phyloP scores from a whole-genome alignment of 192 early-diverging fungal genomes.

The Coemansia reversa region DNA sequence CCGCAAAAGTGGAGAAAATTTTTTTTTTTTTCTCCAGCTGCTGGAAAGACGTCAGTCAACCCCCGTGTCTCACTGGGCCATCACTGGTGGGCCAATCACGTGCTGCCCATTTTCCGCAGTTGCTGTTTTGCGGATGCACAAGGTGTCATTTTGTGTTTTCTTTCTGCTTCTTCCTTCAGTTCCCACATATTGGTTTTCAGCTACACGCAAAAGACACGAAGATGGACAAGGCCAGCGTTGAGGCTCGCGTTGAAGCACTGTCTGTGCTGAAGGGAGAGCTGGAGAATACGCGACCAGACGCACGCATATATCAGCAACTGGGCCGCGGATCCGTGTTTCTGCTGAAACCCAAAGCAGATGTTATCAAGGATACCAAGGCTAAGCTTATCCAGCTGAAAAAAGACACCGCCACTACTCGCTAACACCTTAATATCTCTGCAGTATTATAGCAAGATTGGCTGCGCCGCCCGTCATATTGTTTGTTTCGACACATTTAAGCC shows the following conservation, averaged over 20 bases:
- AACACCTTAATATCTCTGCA: too few relatives aligned
- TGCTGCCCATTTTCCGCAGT: neutral
- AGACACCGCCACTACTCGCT: neutral
- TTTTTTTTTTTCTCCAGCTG: slow-evolving; percentile 1
- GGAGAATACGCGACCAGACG: slow-evolving; percentile 17
- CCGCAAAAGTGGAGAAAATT: neutral
- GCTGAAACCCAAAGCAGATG: slow-evolving; percentile 6
- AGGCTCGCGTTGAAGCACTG: slow-evolving; percentile 20
- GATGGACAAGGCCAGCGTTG: slow-evolving; percentile 5
- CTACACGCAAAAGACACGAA: neutral
- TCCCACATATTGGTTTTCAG: neutral
- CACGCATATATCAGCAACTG: slow-evolving; percentile 27
- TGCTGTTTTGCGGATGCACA: too few relatives aligned
- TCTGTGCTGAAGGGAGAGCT: slow-evolving; percentile 36
- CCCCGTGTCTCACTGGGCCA: neutral
- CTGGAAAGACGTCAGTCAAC: neutral
- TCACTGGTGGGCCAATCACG: slow-evolving; percentile 6
- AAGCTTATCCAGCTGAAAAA: slow-evolving; percentile 11
- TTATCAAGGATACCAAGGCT: slow-evolving; percentile 6
- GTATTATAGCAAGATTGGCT: too few relatives aligned
- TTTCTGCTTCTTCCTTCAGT: slow-evolving; percentile 2
- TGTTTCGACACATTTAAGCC: too few relatives aligned
- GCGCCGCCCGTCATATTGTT: too few relatives aligned
- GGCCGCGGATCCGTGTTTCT: slow-evolving; percentile 27
- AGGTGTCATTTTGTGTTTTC: neutral